Evolutionary conservation across 2,329 filamentous ascomycete species (phyloP).

Genomic region (Penicillium sp.): DNA sequence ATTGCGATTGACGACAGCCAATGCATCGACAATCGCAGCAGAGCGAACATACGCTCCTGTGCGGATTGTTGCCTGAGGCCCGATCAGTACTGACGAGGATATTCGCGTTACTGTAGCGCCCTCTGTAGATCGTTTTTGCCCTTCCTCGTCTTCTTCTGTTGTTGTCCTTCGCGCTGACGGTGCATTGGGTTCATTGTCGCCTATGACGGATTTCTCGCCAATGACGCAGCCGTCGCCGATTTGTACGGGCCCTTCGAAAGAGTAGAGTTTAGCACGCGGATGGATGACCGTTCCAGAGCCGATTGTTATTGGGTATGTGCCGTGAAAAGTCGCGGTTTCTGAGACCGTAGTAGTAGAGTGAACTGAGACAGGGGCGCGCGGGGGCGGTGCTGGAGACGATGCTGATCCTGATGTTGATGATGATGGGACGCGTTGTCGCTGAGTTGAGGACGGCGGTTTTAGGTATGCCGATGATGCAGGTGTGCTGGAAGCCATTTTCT

Average conservation of each 20-base stretch:
- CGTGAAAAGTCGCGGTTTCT: conserved; percentile 45
- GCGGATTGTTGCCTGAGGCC: conserved; percentile 32
- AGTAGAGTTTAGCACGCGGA: conserved; percentile 74
- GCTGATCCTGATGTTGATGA: conserved; percentile 12
- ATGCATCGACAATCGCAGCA: conserved; percentile 42
- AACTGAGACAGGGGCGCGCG: conserved; percentile 33
- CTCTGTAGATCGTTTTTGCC: conserved; percentile 8
- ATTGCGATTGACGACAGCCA: conserved; percentile 33
- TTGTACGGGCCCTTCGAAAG: conserved; percentile 71
- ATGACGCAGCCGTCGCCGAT: conserved; percentile 80
- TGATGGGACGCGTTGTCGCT: conserved; percentile 23
- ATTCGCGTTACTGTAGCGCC: conserved; percentile 26
- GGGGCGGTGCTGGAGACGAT: conserved; percentile 23
- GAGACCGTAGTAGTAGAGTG: conserved; percentile 37
- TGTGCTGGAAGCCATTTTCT: neutral
- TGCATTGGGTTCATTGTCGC: conserved; percentile 42
- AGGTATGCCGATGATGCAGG: conserved; percentile 19
- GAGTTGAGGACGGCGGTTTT: conserved; percentile 22
- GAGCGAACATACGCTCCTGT: conserved; percentile 39
- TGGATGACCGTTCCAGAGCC: conserved; percentile 78
- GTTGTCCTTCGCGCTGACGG: neutral
- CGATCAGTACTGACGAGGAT: conserved; percentile 37
- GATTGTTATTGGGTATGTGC: conserved; percentile 74
- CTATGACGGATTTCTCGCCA: conserved; percentile 57
- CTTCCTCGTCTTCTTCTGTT: neutral